These are phyloP conservation scores for Pistacia atlantica DNA, from an alignment of 345 rosid species.

Conservation along the genomic window DNA sequence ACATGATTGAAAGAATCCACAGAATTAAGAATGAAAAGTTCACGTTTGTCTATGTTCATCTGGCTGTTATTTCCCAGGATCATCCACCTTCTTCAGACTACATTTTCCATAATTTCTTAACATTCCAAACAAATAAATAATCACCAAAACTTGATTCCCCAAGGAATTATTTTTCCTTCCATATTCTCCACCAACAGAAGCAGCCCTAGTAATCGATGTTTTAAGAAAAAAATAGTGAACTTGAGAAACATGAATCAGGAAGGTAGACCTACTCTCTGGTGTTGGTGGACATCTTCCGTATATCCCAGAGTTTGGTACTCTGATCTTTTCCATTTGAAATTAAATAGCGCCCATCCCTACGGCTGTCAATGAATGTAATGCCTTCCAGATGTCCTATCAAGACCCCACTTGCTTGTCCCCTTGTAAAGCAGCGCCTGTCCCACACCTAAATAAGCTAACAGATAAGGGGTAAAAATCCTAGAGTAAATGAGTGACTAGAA, in stretches of 20 bases:
- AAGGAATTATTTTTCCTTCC: neutral
- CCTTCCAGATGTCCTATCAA: slow-evolving; percentile 74
- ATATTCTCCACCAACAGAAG: neutral
- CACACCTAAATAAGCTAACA: slow-evolving; percentile 47
- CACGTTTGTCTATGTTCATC: neutral
- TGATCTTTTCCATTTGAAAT: slow-evolving; percentile 83
- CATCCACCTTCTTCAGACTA: too few species aligned
- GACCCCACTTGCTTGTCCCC: slow-evolving; percentile 59
- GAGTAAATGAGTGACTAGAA: slow-evolving; percentile 1
- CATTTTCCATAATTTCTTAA: neutral
- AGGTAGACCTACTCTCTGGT: slow-evolving; percentile 32
- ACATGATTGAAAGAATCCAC: too few species aligned
- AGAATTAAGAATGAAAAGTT: too few species aligned
- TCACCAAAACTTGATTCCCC: neutral
- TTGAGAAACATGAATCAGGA: too few species aligned
- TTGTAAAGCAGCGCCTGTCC: slow-evolving; percentile 66
- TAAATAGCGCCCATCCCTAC: slow-evolving; percentile 63
- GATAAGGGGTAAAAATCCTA: neutral
- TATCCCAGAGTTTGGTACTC: slow-evolving; percentile 74
- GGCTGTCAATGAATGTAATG: slow-evolving; percentile 65
- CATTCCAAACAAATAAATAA: neutral
- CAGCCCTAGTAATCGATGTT: too few species aligned
- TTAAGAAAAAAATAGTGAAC: too few species aligned
- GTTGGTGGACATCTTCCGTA: slow-evolving; percentile 62
- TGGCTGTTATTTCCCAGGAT: neutral